Conservation (phyloP, 345 rosid genomes). For the Citrus sp. region DNA sequence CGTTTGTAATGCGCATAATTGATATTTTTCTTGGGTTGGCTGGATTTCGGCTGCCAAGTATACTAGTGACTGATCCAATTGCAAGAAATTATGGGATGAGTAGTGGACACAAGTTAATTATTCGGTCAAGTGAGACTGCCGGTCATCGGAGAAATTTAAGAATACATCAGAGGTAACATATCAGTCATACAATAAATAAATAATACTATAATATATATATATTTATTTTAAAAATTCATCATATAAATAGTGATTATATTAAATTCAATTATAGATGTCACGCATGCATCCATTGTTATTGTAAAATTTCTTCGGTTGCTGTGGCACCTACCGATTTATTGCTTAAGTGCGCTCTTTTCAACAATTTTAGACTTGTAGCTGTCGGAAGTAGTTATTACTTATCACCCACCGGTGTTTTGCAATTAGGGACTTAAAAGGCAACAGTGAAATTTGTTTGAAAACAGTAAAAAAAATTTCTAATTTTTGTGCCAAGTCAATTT, state of each 20-base stretch:
- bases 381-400: too few relatives aligned
- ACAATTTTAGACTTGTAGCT: too few relatives aligned
- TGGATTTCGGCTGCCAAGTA: conserved; percentile 47
- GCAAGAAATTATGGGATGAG: conserved; percentile 65
- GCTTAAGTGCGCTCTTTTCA: not conserved
- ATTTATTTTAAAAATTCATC: too few relatives aligned
- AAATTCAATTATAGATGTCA: too few relatives aligned
- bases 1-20: not conserved
- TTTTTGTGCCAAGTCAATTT: not conserved
- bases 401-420: not conserved
- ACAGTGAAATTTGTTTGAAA: not conserved
- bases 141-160: accelerated
- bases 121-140: conserved; percentile 59
- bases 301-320: conserved; percentile 20
- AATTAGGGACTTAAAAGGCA: not conserved
- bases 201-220: accelerated
- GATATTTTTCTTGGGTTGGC: not conserved
- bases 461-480: not conserved
- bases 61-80: conserved; percentile 60
- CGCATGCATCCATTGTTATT: accelerated
- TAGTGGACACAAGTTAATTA: conserved; percentile 67
- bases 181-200: too few relatives aligned
- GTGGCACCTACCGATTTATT: conserved; percentile 54
- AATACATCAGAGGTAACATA: accelerated
- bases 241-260: accelerated